These are phyloP conservation scores for Erysimum cheiri DNA, from an alignment of 441 rosid genomes.

Conservation along the genomic window DNA sequence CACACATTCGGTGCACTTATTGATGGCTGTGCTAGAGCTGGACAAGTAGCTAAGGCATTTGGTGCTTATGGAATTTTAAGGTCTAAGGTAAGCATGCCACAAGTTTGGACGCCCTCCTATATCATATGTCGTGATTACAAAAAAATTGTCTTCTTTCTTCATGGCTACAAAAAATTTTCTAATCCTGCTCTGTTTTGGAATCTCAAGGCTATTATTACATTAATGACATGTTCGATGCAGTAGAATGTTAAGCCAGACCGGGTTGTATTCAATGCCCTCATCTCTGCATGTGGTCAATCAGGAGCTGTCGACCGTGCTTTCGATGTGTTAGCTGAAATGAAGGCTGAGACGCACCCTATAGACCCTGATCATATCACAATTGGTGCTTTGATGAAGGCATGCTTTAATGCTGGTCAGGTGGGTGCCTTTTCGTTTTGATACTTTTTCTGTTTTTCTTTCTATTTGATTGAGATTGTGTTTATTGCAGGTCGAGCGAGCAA, in stretches of 20 bases:
- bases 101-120: slow-evolving; percentile 27
- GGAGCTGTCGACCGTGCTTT: slow-evolving; percentile 99
- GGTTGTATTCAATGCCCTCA: slow-evolving; percentile 96
- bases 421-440: slow-evolving; percentile 39
- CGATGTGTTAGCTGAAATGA: slow-evolving; percentile 95
- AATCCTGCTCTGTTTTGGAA: slow-evolving; percentile 29
- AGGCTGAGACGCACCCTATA: slow-evolving; percentile 75
- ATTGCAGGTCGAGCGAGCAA: slow-evolving; percentile 74
- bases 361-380: slow-evolving; percentile 93
- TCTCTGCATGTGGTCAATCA: slow-evolving; percentile 91
- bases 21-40: slow-evolving; percentile 97
- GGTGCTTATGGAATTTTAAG: slow-evolving; percentile 98
- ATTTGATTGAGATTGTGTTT: slow-evolving; percentile 37
- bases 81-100: slow-evolving; percentile 72
- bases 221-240: slow-evolving; percentile 70
- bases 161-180: slow-evolving; percentile 18
- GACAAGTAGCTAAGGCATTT: slow-evolving; percentile 97
- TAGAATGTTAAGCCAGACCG: slow-evolving; percentile 99
- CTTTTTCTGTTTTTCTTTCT: slow-evolving; percentile 19
- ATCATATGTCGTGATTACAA: slow-evolving; percentile 9
- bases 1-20: slow-evolving; percentile 94
- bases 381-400: slow-evolving; percentile 89
- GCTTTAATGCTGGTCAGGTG: slow-evolving; percentile 90
- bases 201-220: slow-evolving; percentile 44
- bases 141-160: slow-evolving; percentile 14